Percentiles rank a stretch among this genome's conserved stretches.
Evolutionary conservation across 1,284 basidiomycete species (phyloP).

Genomic region (Malassezia dermatis): DNA sequence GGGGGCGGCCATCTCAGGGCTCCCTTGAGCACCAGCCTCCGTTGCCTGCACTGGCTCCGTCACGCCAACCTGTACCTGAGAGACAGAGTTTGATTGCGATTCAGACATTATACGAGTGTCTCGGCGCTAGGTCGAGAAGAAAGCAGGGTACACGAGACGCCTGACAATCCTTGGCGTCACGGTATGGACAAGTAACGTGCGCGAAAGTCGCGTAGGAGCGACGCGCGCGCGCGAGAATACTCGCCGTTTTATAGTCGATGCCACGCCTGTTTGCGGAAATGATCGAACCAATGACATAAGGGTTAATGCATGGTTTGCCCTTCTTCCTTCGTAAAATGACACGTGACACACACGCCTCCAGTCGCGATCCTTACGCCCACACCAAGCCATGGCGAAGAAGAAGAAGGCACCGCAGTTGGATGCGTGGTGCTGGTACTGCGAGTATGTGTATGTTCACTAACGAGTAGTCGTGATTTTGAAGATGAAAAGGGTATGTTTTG

Average conservation of each 20-base stretch:
- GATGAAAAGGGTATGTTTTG: conserved; percentile 38
- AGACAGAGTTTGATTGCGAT: background rate
- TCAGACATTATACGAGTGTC: background rate
- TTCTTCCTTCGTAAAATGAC: background rate
- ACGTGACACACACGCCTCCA: background rate
- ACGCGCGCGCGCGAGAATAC: conserved; percentile 2
- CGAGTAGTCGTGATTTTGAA: conserved; percentile 43
- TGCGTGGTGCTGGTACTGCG: conserved; percentile 96
- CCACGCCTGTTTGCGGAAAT: background rate
- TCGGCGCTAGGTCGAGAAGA: background rate
- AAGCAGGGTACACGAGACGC: background rate
- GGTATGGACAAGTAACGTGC: background rate
- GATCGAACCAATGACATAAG: conserved; percentile 1
- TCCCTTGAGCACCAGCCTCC: background rate
- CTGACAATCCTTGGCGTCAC: background rate
- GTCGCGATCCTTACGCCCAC: background rate
- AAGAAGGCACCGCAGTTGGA: conserved; percentile 44
- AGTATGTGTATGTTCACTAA: conserved; percentile 56
- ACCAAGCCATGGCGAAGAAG: conserved; percentile 41
- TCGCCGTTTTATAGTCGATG: conserved; percentile 1
- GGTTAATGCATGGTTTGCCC: conserved; percentile 2
- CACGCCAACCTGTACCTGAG: background rate
- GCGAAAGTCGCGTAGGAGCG: background rate
- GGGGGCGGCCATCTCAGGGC: background rate
- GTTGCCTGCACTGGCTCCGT: background rate